phyloP scores from a whole-genome alignment of 495 filamentous ascomycete genomes.

The Neurospora terricola region DNA sequence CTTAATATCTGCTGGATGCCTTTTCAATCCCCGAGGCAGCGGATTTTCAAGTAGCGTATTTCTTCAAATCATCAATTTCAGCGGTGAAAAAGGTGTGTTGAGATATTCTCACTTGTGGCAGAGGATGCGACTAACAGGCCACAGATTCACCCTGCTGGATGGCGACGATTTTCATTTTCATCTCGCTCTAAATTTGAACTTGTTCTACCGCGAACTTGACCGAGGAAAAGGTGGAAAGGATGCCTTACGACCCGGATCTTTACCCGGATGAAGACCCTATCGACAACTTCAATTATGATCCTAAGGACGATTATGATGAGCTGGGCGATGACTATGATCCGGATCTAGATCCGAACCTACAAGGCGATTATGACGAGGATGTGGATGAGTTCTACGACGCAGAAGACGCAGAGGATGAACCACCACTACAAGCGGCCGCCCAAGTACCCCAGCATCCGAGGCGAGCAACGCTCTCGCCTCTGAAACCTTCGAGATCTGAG shows the following conservation, averaged over 20 bases:
- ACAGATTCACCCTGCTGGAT: neutral
- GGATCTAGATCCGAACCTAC: neutral
- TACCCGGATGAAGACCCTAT: conserved; percentile 1
- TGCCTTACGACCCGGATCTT: conserved; percentile 12
- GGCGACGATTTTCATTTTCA: neutral
- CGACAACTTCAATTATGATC: neutral
- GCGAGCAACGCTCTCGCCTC: neutral
- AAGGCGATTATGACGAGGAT: neutral
- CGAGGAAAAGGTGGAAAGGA: neutral
- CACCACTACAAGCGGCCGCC: neutral
- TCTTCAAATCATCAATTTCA: neutral
- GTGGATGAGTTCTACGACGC: neutral
- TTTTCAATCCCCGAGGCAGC: neutral
- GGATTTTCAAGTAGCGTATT: neutral
- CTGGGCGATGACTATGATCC: neutral
- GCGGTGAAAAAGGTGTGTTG: neutral
- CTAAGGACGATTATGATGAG: neutral
- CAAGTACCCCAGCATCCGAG: neutral
- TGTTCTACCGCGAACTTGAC: neutral
- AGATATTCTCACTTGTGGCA: neutral
- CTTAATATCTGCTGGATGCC: neutral
- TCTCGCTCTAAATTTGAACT: neutral
- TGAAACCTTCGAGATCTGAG: neutral
- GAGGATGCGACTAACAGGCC: neutral
- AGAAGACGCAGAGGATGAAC: neutral